Percentiles rank a stretch among this genome's conserved stretches.
phyloP scores from a whole-genome alignment of 2,329 filamentous ascomycete genomes.

The Neofusicoccum kwambonambiense region DNA sequence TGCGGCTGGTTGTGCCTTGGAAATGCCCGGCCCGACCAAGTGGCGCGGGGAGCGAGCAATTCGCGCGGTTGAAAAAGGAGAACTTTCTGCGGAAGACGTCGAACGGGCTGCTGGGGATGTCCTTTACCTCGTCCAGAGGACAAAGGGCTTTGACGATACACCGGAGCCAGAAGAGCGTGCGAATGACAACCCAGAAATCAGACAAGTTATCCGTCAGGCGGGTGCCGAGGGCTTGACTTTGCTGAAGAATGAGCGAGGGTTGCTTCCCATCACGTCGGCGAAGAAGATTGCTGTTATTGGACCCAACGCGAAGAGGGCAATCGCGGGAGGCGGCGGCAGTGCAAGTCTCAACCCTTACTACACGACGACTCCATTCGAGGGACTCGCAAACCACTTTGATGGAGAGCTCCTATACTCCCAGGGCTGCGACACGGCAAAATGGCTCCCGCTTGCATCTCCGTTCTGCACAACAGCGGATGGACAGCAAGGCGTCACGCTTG shows the following conservation, averaged over 20 bases:
- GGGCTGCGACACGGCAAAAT: slow-evolving; percentile 64
- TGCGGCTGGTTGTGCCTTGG: slow-evolving; percentile 39
- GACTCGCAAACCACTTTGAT: slow-evolving; percentile 1
- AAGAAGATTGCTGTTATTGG: slow-evolving; percentile 65
- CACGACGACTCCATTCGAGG: slow-evolving; percentile 61
- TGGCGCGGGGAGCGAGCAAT: slow-evolving; percentile 40
- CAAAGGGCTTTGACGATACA: slow-evolving; percentile 60
- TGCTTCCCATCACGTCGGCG: slow-evolving; percentile 59
- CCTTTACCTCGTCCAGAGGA: slow-evolving; percentile 61
- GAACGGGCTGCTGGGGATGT: slow-evolving; percentile 52
- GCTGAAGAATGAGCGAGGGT: slow-evolving; percentile 60
- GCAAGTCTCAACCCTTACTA: slow-evolving; percentile 70
- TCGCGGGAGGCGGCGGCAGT: slow-evolving; percentile 67
- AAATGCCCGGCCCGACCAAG: slow-evolving; percentile 43
- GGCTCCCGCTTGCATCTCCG: slow-evolving; percentile 62
- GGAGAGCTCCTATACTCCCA: slow-evolving; percentile 58
- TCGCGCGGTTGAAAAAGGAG: slow-evolving; percentile 34
- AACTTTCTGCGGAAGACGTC: slow-evolving; percentile 49
- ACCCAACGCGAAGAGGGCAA: slow-evolving; percentile 65
- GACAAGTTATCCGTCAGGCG: slow-evolving; percentile 59
- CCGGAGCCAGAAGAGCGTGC: slow-evolving; percentile 57
- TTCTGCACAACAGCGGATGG: slow-evolving; percentile 58
- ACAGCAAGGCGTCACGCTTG: slow-evolving; percentile 60
- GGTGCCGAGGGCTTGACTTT: slow-evolving; percentile 63
- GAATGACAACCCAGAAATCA: slow-evolving; percentile 55